Percentiles rank a stretch among this genome's conserved stretches.
These are phyloP conservation scores for Parathielavia appendiculata DNA, from an alignment of 495 filamentous ascomycete species.

Conservation along the genomic window DNA sequence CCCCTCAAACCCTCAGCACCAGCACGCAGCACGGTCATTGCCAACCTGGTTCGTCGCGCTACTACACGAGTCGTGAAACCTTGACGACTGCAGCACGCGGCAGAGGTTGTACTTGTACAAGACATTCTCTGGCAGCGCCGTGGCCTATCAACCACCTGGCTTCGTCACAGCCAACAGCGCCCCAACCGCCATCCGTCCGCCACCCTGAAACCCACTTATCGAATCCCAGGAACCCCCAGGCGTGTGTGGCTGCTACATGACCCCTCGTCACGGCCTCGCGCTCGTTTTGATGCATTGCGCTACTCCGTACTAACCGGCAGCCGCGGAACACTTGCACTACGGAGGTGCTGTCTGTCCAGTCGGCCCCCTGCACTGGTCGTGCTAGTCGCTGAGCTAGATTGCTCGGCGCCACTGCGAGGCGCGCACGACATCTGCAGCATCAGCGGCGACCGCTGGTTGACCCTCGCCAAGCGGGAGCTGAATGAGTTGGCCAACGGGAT, in stretches of 20 bases:
- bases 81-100: conserved; percentile 20
- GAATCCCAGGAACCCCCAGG: conserved; percentile 18
- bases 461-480: conserved; percentile 11
- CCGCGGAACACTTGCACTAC: background rate
- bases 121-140: conserved; percentile 8
- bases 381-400: conserved; percentile 10
- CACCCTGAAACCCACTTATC: conserved; percentile 19
- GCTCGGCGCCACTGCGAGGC: conserved; percentile 25
- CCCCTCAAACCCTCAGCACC: background rate
- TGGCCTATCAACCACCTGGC: conserved; percentile 16
- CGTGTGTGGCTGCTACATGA: conserved; percentile 14
- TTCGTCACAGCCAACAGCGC: conserved; percentile 20
- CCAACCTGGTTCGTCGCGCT: conserved; percentile 9
- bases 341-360: background rate
- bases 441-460: conserved; percentile 19
- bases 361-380: background rate
- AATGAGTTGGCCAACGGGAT: conserved; percentile 20
- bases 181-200: conserved; percentile 27
- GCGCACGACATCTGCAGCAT: conserved; percentile 15
- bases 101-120: conserved; percentile 4
- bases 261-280: conserved; percentile 20
- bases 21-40: conserved; percentile 4
- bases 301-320: background rate
- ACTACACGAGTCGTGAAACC: conserved; percentile 1
- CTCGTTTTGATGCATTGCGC: conserved; percentile 18